Base-by-base conservation (phyloP, 176 grass and related monocot species). In the Carex myosuroides region DNA sequence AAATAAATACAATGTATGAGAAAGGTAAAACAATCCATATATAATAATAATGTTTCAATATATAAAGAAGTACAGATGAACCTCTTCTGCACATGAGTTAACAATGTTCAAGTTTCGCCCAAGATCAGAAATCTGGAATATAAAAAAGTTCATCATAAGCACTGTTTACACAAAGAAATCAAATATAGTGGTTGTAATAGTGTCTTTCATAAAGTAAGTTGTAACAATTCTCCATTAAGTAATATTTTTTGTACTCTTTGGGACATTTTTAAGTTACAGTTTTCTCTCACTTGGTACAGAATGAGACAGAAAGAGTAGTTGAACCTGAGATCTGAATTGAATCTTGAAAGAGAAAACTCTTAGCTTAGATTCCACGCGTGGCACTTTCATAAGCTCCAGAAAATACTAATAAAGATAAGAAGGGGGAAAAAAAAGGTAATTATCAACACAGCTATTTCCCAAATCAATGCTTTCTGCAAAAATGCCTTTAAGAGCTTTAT, bases 331-430 rank as follows among this genome's bases (percentile, higher is more conserved):
- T 74, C 62, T 83, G 64, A 95, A 98, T 59, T 93, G 92, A 81
- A 98, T 90, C 80, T 91, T 98, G 84, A 95, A 98, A 81, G 70
- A 95, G 87, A 98, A 95, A 86, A 98, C 92, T 83, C 92, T 91
- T 53, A 98, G 64, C 84, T 98, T 98, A 78, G 89, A 91, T 64
- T 95, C 95, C 79, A 98, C 92, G 65, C 95, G 92, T 16, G 95
- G 96, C 84, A 98, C 32, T 90, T 95, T 98, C 96, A 98, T 92
- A 78, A 98, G 91, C 70, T 95, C 93, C 88, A 98, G 87, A 64
- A 98, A 98, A 80, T 91, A 97, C 94, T 97, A 76, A 13, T 61
- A 87, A 60, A 29, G 52, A 24, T 85, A 64, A 79, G 9, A 70
- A 89, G 33, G 72, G 81, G 77, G 69, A n/a, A 72, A 74, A 46